phyloP scores from a whole-genome alignment of 768 basidiomycete species.

The Suillus variegatus region DNA sequence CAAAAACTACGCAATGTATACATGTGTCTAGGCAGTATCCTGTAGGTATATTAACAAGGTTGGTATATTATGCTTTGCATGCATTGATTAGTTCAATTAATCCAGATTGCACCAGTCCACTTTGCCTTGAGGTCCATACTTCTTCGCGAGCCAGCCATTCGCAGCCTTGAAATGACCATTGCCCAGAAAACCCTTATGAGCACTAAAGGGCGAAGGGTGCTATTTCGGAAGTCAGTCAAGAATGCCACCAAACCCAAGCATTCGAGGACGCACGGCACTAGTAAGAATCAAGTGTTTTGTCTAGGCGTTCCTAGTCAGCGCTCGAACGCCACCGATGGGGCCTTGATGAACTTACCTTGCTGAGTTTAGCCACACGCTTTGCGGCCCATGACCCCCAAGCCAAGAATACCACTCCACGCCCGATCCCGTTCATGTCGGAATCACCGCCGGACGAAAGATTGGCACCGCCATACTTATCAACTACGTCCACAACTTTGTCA shows the following conservation, averaged over 20 bases:
- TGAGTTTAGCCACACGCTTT: slow-evolving; percentile 77
- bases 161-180: slow-evolving; percentile 88
- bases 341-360: slow-evolving; percentile 51
- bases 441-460: slow-evolving; percentile 48
- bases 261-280: slow-evolving; percentile 59
- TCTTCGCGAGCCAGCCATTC: slow-evolving; percentile 82
- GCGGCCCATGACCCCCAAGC: slow-evolving; percentile 90
- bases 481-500: slow-evolving; percentile 74
- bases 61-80: slow-evolving; percentile 17
- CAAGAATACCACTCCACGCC: slow-evolving; percentile 82
- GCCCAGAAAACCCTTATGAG: slow-evolving; percentile 78
- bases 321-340: background rate
- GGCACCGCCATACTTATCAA: slow-evolving; percentile 75
- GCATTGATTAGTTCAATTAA: slow-evolving; percentile 10
- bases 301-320: slow-evolving; percentile 34
- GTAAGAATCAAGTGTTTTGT: slow-evolving; percentile 79
- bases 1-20: slow-evolving; percentile 5
- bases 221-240: slow-evolving; percentile 37
- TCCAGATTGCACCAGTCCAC: slow-evolving; percentile 73
- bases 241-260: slow-evolving; percentile 18
- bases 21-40: slow-evolving; percentile 21
- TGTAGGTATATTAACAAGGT: slow-evolving; percentile 27
- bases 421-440: slow-evolving; percentile 48
- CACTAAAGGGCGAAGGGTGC: slow-evolving; percentile 87
- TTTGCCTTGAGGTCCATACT: slow-evolving; percentile 69